Evolutionary conservation across 2,329 filamentous ascomycete species (phyloP).

Genomic region (Cordyceps fumosorosea): DNA sequence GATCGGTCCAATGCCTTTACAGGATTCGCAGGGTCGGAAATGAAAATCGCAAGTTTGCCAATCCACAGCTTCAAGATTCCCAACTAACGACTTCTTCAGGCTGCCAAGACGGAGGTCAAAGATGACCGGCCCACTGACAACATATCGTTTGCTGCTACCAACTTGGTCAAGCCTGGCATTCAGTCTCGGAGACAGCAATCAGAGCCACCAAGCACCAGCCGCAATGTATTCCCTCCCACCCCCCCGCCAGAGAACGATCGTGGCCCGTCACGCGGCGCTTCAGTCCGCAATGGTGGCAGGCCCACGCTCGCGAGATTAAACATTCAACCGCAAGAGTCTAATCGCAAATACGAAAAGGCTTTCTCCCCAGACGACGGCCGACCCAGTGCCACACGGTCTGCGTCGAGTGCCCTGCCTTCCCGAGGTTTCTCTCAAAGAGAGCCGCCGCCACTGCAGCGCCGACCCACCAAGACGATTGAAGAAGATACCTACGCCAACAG

Average conservation of each 20-base stretch:
- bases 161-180: slow-evolving; percentile 82
- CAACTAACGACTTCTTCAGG: slow-evolving; percentile 26
- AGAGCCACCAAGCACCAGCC: slow-evolving; percentile 67
- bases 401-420: slow-evolving; percentile 37
- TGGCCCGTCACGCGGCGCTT: slow-evolving; percentile 47
- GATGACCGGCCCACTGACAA: slow-evolving; percentile 80
- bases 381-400: slow-evolving; percentile 35
- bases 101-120: slow-evolving; percentile 48
- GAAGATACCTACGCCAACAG: slow-evolving; percentile 56
- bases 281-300: slow-evolving; percentile 55
- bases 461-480: slow-evolving; percentile 34
- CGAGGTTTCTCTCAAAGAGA: slow-evolving; percentile 39
- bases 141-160: slow-evolving; percentile 86
- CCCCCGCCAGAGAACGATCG: slow-evolving; percentile 87
- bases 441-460: slow-evolving; percentile 22
- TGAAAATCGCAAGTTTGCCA: slow-evolving; percentile 56
- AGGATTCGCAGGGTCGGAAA: slow-evolving; percentile 72
- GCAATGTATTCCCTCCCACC: slow-evolving; percentile 93
- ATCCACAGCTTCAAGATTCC: neutral
- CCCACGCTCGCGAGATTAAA: slow-evolving; percentile 57
- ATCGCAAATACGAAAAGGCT: slow-evolving; percentile 49
- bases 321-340: slow-evolving; percentile 49
- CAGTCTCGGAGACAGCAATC: slow-evolving; percentile 77
- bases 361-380: slow-evolving; percentile 37
- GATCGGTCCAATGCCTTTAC: slow-evolving; percentile 76